These are phyloP conservation scores for Antarctomyces pellizariae DNA, from an alignment of 495 filamentous ascomycete genomes.

Conservation along the genomic window DNA sequence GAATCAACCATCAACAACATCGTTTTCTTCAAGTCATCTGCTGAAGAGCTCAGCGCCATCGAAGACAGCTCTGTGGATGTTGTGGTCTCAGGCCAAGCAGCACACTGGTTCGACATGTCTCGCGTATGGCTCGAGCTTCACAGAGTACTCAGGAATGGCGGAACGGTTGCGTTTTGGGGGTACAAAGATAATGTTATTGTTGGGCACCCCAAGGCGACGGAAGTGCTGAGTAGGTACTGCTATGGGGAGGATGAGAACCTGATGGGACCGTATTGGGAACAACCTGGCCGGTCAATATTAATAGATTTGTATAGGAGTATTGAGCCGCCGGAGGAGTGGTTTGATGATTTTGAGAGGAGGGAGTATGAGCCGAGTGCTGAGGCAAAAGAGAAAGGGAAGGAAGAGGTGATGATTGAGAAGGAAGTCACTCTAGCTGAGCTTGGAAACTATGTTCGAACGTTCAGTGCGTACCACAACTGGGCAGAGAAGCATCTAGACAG, in stretches of 20 bases:
- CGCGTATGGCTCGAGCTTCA: conserved; percentile 29
- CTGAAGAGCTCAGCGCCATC: conserved; percentile 27
- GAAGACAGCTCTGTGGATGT: conserved; percentile 25
- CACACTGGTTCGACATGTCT: conserved; percentile 38
- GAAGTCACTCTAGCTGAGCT: conserved; percentile 27
- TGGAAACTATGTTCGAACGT: conserved; percentile 32
- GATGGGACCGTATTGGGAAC: conserved; percentile 35
- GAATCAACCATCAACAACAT: conserved; percentile 19
- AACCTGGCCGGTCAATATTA: conserved; percentile 31
- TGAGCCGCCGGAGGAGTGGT: conserved; percentile 23
- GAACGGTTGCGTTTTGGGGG: conserved; percentile 36
- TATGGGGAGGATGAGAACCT: conserved; percentile 21
- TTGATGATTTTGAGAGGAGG: conserved; percentile 24
- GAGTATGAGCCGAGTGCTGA: conserved; percentile 29
- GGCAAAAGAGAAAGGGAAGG: conserved; percentile 16
- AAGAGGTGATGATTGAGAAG: conserved; percentile 25
- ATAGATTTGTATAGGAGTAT: conserved; percentile 23
- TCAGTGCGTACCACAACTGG: conserved; percentile 30
- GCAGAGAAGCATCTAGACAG: conserved; percentile 21
- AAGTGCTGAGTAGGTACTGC: conserved; percentile 21
- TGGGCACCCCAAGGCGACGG: conserved; percentile 22
- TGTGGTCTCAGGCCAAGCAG: conserved; percentile 34
- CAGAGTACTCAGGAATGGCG: conserved; percentile 25
- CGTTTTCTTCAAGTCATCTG: conserved; percentile 19
- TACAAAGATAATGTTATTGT: conserved; percentile 35